Base-by-base conservation (phyloP, 176 grass and related monocot species). In the Phoenix roebelenii region DNA sequence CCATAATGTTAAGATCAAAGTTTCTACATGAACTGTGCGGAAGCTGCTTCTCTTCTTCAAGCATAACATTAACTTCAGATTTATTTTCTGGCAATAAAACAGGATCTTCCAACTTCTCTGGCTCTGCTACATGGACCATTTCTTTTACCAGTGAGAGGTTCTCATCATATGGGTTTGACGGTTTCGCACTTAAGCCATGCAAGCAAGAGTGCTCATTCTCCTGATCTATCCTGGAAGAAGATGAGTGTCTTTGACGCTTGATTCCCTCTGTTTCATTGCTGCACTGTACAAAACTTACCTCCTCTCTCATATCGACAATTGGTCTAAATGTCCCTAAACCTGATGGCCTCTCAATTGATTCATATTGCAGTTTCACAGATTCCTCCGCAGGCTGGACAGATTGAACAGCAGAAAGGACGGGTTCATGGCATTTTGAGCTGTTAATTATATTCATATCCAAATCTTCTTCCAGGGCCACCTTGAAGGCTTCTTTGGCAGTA, bases 1-100 rank as follows among this genome's bases (percentile, higher is more conserved):
- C 25, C 58, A 61, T 24, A 6, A 67, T 39, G 12, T 78, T 82
- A 20, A 86, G 74, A 56, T 86, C 70, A 74, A 86, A 81, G 50
- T 78, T 70, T 50, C 63, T 26, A 4, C 66, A 78, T 71, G 74
- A 78, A 59, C 65, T 28, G 20, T 70, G 70, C 58, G 73, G 65
- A 1, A 82, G 74, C 74, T 74, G 74, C 30, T 78, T 82, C 79
- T 71, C 54, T 67, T 53, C 18, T 53, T 61, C 63, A 54, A 53
- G 52, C 51, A 15, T 3, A 57, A 50, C 50, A 59, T 16, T 44
- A 86, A 52, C 55, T 69, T 71, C 70, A 55, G 26, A 29, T 57
- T 66, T 35, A 63, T 16, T 32, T 22, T 66, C 60, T 32, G 51
- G 55, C 81, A 65, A 18, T 26, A 60, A 16, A 44, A 6, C 9